phyloP scores from a whole-genome alignment of 2,329 filamentous ascomycete genomes.

The Calonectria henricotiae region DNA sequence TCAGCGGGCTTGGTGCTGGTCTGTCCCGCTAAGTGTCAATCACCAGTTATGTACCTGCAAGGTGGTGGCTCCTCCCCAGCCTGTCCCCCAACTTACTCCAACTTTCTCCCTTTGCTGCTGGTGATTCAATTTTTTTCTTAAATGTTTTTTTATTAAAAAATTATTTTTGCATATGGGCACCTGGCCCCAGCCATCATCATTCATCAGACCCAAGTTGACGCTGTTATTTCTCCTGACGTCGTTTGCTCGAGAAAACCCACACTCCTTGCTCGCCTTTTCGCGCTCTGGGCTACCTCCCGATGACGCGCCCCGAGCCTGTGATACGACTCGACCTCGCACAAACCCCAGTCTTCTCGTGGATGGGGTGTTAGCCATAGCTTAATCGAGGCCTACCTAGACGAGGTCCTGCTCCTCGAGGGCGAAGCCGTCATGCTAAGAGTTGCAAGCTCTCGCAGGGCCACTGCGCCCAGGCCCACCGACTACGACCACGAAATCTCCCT shows the following conservation, averaged over 20 bases:
- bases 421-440: slow-evolving; percentile 55
- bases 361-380: slow-evolving; percentile 38
- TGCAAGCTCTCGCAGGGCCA: slow-evolving; percentile 70
- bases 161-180: not conserved
- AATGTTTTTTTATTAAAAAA: too few relatives aligned
- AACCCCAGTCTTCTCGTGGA: slow-evolving; percentile 33
- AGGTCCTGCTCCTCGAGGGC: slow-evolving; percentile 44
- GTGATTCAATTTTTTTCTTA: not conserved
- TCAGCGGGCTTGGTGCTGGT: slow-evolving; percentile 1
- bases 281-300: slow-evolving; percentile 36
- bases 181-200: slow-evolving; percentile 5
- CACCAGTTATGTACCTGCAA: slow-evolving; percentile 2
- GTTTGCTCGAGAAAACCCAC: not conserved
- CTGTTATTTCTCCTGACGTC: not conserved
- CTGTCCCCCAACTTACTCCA: slow-evolving; percentile 22
- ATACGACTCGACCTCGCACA: slow-evolving; percentile 31
- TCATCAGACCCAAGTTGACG: not conserved
- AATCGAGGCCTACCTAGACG: slow-evolving; percentile 30
- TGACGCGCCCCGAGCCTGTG: slow-evolving; percentile 34
- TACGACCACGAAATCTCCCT: slow-evolving; percentile 82
- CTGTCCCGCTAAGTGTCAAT: slow-evolving; percentile 13
- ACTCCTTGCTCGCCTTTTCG: slow-evolving; percentile 1
- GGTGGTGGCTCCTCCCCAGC: slow-evolving; percentile 28
- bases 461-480: slow-evolving; percentile 72
- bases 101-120: slow-evolving; percentile 18